Evolutionary conservation across 1,284 basidiomycete genomes (phyloP).

Genomic region (Austroboletus sp.): DNA sequence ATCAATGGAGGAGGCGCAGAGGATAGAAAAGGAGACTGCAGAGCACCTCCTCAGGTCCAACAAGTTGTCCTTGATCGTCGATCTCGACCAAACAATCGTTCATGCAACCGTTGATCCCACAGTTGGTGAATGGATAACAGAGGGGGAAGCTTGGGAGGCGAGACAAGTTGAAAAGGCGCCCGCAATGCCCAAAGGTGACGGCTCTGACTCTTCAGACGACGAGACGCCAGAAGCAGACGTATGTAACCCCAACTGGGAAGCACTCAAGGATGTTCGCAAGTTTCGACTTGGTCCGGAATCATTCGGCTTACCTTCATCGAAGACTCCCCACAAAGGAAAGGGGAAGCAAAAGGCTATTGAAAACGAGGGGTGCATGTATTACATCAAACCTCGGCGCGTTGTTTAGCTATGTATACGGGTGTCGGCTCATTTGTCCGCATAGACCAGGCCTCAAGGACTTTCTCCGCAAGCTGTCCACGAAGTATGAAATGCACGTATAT

Average conservation of each 20-base stretch:
- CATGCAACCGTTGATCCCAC: conserved; percentile 98
- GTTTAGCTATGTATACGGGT: conserved; percentile 5
- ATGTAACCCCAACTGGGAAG: conserved; percentile 84
- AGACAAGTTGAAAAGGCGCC: conserved; percentile 37
- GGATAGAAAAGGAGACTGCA: conserved; percentile 79
- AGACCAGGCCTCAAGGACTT: conserved; percentile 87
- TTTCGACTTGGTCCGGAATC: conserved; percentile 83
- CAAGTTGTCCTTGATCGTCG: conserved; percentile 91
- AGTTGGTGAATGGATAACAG: conserved; percentile 92
- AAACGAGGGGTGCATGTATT: conserved; percentile 86
- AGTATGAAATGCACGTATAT: conserved; percentile 98
- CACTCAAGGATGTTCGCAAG: conserved; percentile 80
- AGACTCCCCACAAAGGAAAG: conserved; percentile 33
- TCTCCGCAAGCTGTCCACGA: conserved; percentile 61
- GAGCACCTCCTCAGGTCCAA: conserved; percentile 67
- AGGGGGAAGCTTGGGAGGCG: conserved; percentile 70
- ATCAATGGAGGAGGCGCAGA: conserved; percentile 79
- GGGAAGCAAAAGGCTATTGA: conserved; percentile 58
- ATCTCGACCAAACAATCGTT: conserved; percentile 97
- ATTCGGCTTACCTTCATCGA: conserved; percentile 44
- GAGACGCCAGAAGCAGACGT: conserved; percentile 43
- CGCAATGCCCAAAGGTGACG: conserved; percentile 22
- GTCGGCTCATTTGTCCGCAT: conserved; percentile 15
- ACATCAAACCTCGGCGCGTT: conserved; percentile 87
- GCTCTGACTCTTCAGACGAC: conserved; percentile 37